Base-by-base conservation (phyloP, 208 protist species). In the Trypanosoma vivax region DNA sequence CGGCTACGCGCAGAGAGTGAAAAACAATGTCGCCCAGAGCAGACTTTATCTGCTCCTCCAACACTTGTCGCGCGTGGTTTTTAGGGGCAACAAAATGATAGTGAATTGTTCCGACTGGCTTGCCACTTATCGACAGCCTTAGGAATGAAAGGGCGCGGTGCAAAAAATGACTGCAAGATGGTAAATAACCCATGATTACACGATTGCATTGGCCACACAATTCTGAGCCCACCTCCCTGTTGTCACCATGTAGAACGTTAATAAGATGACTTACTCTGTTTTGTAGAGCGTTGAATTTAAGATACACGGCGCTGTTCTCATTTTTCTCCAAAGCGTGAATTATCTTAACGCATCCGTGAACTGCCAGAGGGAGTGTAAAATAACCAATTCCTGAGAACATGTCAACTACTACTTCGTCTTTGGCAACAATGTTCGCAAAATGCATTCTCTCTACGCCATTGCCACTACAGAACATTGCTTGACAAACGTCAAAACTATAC, bases 371-470 rank as follows among this genome's bases (percentile, higher is more conserved):
- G 14, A 96, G 39, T 13, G 91, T 79, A 45, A 96, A 96, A 56
- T 96, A 96, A 9, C 91, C 91, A 35, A 96, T 94, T 5, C 91
- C 91, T 11, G 75, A 70, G 60, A 96, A 96, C 91, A 96, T 95
- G 50, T 96, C 91, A 3, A 96, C 84, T 30, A 96, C 82, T 3
- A 83, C 69, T 41, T 96, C 86, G 34, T 66, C 75, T n/a, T 43
- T 40, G 1, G 81, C 88, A 14, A 60, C 23, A 16, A 92, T 47
- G 2, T 47, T 52, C 31, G 65, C 66, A 60, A 95, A 94, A 65
- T 93, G 83, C 74, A 95, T 94, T 10, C 91, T 73, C 66, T 96
- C 88, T 16, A 80, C 95, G 9, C 83, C 92, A 71, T 96, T 96
- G 28, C 91, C 91, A 60, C 88, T 95, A 56, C 70, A 79, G 51